Percentiles rank a stretch among this genome's conserved stretches.
Conservation (phyloP, 192 early-diverging fungal species). For the Podila epigama region DNA sequence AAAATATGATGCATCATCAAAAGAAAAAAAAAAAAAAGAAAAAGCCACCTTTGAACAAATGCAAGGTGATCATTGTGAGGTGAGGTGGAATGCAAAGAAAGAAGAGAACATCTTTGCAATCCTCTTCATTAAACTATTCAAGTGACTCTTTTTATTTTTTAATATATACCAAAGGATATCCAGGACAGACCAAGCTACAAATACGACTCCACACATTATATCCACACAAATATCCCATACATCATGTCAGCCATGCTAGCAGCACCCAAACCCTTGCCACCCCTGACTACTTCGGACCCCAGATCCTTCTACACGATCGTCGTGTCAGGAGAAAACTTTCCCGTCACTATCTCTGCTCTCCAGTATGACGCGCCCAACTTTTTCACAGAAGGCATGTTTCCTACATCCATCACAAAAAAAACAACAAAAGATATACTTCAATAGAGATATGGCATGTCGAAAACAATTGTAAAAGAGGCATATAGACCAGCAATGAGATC, state of each 20-base stretch:
- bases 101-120: background rate
- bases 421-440: background rate
- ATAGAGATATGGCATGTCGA: too few species aligned
- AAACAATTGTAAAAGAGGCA: too few species aligned
- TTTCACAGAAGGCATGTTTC: slow-evolving; percentile 50
- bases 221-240: background rate
- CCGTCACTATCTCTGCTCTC: slow-evolving; percentile 18
- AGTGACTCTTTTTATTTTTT: background rate
- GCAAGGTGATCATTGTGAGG: too few species aligned
- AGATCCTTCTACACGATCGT: slow-evolving; percentile 35
- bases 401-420: too few species aligned
- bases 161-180: too few species aligned
- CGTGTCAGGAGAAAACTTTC: slow-evolving; percentile 38
- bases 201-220: background rate
- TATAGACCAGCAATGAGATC: too few species aligned
- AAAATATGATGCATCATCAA: too few species aligned
- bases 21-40: too few species aligned
- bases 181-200: background rate
- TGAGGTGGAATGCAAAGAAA: too few species aligned
- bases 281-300: slow-evolving; percentile 25
- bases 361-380: slow-evolving; percentile 56
- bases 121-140: background rate
- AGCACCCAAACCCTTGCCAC: slow-evolving; percentile 34
- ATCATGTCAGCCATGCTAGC: slow-evolving; percentile 13
- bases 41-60: too few species aligned